phyloP scores from a whole-genome alignment of 139 green algal genomes.

The Ulvella scutata region DNA sequence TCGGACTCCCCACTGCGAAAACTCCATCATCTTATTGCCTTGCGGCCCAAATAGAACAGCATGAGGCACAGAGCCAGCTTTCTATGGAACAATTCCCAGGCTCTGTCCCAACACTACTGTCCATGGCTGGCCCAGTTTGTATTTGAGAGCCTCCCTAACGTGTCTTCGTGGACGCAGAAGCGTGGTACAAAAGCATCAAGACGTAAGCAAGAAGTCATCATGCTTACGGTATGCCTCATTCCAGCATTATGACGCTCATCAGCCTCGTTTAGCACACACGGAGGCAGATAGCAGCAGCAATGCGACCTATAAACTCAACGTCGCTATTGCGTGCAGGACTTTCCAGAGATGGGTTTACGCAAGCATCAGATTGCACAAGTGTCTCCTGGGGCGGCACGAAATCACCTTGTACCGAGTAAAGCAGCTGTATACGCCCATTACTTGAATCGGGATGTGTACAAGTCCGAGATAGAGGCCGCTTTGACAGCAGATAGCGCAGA shows the following conservation, averaged over 20 bases:
- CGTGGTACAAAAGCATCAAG: not conserved
- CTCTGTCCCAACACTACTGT: no score
- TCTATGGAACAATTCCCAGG: no score
- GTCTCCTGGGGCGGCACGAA: not conserved
- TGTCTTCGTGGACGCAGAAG: not conserved
- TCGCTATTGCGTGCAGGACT: not conserved
- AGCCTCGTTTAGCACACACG: not conserved
- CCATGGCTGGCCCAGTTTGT: no score
- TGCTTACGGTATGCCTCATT: not conserved
- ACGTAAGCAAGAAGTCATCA: not conserved
- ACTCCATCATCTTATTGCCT: no score
- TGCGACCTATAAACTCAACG: not conserved
- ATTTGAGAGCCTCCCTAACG: no score
- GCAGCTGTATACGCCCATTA: not conserved
- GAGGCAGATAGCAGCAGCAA: not conserved
- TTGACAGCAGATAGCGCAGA: not conserved
- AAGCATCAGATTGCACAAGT: not conserved
- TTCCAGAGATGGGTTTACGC: not conserved
- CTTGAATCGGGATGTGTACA: not conserved
- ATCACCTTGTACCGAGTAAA: not conserved
- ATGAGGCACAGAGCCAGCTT: no score
- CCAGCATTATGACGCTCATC: not conserved
- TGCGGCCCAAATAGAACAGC: no score
- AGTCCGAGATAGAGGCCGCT: not conserved
- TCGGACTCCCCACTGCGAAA: no score